Conservation (phyloP, 768 basidiomycete species). For the Psilocybe tampanensis region DNA sequence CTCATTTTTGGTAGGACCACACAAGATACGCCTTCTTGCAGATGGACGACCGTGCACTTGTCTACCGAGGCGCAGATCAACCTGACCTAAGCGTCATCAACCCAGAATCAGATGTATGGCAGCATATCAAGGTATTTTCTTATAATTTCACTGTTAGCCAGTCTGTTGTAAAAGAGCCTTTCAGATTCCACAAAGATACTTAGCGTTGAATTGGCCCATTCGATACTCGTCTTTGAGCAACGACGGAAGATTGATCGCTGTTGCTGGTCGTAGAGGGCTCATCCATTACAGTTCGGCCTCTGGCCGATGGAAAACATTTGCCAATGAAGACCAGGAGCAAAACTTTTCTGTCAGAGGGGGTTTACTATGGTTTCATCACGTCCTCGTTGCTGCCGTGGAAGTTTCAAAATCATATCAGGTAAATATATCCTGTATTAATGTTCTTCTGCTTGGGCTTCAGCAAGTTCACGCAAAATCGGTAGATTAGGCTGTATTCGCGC, state of each 20-base stretch:
- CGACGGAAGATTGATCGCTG: conserved; percentile 89
- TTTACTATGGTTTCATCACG: conserved; percentile 94
- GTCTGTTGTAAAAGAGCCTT: neutral
- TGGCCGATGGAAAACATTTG: conserved; percentile 93
- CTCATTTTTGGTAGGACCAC: conserved; percentile 67
- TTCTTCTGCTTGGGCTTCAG: conserved; percentile 2
- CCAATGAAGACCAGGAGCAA: conserved; percentile 80
- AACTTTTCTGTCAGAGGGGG: conserved; percentile 89
- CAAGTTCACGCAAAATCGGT: neutral
- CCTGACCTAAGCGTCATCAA: conserved; percentile 99
- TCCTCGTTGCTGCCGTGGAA: conserved; percentile 90
- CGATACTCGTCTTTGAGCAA: conserved; percentile 88
- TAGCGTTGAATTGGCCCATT: conserved; percentile 92
- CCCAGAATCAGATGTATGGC: conserved; percentile 97
- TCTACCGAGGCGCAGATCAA: conserved; percentile 96
- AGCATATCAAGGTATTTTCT: conserved; percentile 79
- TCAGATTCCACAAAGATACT: conserved; percentile 87
- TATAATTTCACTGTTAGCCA: neutral
- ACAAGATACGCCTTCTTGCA: conserved; percentile 95
- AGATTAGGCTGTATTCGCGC: conserved; percentile 94
- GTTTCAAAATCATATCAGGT: conserved; percentile 79
- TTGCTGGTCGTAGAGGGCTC: conserved; percentile 89
- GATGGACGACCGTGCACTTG: conserved; percentile 90
- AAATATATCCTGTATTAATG: conserved; percentile 15
- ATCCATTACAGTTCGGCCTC: conserved; percentile 94